Conservation (phyloP, 2,329 filamentous ascomycete species). For the Scorias spongiosa region DNA sequence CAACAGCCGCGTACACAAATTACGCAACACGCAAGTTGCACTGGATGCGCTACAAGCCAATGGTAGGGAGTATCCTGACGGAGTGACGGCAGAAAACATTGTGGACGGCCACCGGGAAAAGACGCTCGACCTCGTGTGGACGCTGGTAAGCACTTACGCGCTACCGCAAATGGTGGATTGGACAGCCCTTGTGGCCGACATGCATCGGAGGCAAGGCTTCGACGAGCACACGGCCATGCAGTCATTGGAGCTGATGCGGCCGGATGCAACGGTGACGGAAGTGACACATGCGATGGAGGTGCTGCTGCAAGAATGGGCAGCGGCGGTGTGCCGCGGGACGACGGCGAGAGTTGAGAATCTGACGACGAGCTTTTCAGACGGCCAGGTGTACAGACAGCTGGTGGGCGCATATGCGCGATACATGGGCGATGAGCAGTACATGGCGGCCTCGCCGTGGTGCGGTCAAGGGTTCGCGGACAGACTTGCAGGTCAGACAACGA, state of each 20-base stretch:
- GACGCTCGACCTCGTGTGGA: slow-evolving; percentile 46
- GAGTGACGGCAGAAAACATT: slow-evolving; percentile 40
- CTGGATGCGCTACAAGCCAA: slow-evolving; percentile 36
- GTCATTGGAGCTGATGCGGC: background rate
- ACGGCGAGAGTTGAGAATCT: slow-evolving; percentile 37
- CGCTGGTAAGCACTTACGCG: slow-evolving; percentile 42
- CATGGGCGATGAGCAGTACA: slow-evolving; percentile 13
- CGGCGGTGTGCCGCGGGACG: slow-evolving; percentile 32
- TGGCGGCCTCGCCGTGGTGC: slow-evolving; percentile 21
- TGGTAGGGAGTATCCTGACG: slow-evolving; percentile 24
- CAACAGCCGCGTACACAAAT: slow-evolving; percentile 38
- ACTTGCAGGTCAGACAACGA: slow-evolving; percentile 23
- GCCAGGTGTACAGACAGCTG: slow-evolving; percentile 38
- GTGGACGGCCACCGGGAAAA: slow-evolving; percentile 51
- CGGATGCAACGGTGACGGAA: background rate
- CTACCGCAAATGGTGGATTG: slow-evolving; percentile 40
- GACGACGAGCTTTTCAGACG: slow-evolving; percentile 43
- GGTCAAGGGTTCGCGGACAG: slow-evolving; percentile 28
- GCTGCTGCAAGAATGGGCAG: slow-evolving; percentile 43
- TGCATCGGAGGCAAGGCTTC: slow-evolving; percentile 1
- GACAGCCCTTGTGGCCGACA: slow-evolving; percentile 36
- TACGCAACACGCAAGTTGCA: slow-evolving; percentile 45
- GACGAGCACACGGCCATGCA: background rate
- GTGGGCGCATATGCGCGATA: slow-evolving; percentile 40
- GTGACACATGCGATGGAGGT: slow-evolving; percentile 4